These are phyloP conservation scores for Litsea cubeba DNA, from an alignment of 164 flowering plant genomes.

Conservation along the genomic window DNA sequence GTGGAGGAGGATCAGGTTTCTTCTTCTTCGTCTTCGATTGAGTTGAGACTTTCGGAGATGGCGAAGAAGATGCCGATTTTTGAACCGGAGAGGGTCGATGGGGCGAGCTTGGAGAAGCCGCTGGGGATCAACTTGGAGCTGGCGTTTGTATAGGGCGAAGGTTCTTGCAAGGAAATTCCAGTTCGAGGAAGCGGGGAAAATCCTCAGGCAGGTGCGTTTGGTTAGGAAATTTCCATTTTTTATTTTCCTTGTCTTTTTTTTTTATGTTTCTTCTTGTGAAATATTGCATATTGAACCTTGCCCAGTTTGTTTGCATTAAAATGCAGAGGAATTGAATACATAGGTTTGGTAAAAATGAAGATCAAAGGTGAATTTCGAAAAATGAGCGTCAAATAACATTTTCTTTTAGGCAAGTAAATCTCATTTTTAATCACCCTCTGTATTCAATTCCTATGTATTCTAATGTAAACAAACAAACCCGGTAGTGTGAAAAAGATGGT, in stretches of 20 bases:
- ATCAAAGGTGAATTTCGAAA: no score
- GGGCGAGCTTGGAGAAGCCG: slow-evolving; percentile 41
- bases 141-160: slow-evolving; percentile 76
- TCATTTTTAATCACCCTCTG: no score
- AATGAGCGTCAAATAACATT: no score
- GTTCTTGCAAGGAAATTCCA: slow-evolving; percentile 47
- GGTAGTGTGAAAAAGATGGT: no score
- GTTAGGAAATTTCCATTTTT: background rate
- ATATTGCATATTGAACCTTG: no score
- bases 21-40: slow-evolving; percentile 24
- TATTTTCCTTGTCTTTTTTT: background rate
- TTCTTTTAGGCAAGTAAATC: no score
- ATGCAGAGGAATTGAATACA: no score
- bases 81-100: slow-evolving; percentile 59
- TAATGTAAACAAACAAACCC: no score
- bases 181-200: slow-evolving; percentile 53
- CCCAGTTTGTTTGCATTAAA: no score
- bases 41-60: slow-evolving; percentile 43
- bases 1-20: slow-evolving; percentile 14
- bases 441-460: no score
- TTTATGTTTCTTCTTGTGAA: background rate
- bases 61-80: slow-evolving; percentile 81
- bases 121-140: slow-evolving; percentile 72
- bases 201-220: slow-evolving; percentile 54
- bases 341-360: no score